Conservation (phyloP, 352 stramenopile genomes). For the Globisporangium nagaii region DNA sequence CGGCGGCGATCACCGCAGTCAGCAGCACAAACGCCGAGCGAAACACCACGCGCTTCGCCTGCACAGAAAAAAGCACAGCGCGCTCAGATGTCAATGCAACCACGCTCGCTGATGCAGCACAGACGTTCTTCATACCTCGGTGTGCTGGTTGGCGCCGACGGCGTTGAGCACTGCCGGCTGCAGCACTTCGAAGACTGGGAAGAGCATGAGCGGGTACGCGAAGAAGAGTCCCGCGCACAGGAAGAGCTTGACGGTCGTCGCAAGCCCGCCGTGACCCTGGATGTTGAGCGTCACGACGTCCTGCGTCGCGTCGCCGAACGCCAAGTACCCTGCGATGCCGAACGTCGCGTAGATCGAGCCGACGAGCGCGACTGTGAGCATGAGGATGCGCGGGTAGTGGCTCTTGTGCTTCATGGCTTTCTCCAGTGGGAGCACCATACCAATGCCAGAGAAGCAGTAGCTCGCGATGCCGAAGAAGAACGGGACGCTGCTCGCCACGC, state of each 20-base stretch:
- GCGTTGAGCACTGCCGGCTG: conserved; percentile 14
- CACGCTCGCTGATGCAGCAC: background rate
- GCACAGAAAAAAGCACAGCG: no score
- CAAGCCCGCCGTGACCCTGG: conserved; percentile 24
- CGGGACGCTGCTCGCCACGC: conserved; percentile 42
- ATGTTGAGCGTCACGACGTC: conserved; percentile 84
- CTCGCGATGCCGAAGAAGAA: conserved; percentile 74
- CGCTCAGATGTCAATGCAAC: background rate
- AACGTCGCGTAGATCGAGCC: conserved; percentile 66
- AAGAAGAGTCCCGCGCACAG: conserved; percentile 70
- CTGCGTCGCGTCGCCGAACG: conserved; percentile 50
- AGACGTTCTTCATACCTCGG: background rate
- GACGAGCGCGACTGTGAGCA: conserved; percentile 41
- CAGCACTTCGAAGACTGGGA: conserved; percentile 60
- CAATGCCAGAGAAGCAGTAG: conserved; percentile 78
- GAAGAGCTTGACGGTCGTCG: conserved; percentile 68
- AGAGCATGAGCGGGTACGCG: conserved; percentile 85
- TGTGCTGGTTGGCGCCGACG: background rate
- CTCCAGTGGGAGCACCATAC: conserved; percentile 68
- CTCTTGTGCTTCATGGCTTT: conserved; percentile 45
- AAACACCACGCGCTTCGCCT: conserved; percentile 15
- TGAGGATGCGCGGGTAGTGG: conserved; percentile 51
- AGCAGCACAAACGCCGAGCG: conserved; percentile 42
- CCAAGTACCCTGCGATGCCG: conserved; percentile 60
- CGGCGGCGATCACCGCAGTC: conserved; percentile 14